Conservation (phyloP, 192 early-diverging fungal species). For the Thamnidium elegans region DNA sequence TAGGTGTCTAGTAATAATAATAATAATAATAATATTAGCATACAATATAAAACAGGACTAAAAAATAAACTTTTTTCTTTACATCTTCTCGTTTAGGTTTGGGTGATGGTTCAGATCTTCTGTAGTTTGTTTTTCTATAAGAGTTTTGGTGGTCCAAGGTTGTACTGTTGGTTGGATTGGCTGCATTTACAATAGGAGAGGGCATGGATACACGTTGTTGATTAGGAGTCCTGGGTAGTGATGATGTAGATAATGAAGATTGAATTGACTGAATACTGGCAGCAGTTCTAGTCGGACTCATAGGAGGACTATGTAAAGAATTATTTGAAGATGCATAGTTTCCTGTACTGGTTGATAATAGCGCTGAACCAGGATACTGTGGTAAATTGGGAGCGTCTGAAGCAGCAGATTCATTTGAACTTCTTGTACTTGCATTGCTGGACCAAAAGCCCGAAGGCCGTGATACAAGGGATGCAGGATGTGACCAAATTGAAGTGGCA, state of each 20-base stretch:
- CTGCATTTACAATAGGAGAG: neutral
- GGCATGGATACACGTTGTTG: constrained; percentile 5
- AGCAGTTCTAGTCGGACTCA: neutral
- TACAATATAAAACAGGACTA: neutral
- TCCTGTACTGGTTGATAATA: constrained; percentile 11
- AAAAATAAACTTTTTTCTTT: neutral
- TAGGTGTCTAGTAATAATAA: neutral
- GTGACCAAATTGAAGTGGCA: constrained; percentile 15
- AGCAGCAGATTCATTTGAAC: constrained; percentile 21
- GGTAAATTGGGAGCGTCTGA: constrained; percentile 20
- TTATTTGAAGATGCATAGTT: constrained; percentile 7
- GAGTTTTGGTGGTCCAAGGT: neutral
- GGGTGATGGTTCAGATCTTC: constrained; percentile 13
- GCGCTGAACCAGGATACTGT: constrained; percentile 23
- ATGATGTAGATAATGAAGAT: constrained; percentile 1
- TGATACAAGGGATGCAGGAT: constrained; percentile 17
- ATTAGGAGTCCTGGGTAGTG: neutral
- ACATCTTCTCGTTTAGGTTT: neutral
- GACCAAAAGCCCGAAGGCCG: constrained; percentile 20
- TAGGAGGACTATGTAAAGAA: constrained; percentile 10
- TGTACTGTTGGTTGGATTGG: neutral
- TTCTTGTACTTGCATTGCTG: constrained; percentile 14
- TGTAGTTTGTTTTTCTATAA: neutral
- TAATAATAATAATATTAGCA: neutral
- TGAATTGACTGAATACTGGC: constrained; percentile 3